phyloP scores from a whole-genome alignment of 768 basidiomycete genomes.

The Pilatotrama ljubarskyi region DNA sequence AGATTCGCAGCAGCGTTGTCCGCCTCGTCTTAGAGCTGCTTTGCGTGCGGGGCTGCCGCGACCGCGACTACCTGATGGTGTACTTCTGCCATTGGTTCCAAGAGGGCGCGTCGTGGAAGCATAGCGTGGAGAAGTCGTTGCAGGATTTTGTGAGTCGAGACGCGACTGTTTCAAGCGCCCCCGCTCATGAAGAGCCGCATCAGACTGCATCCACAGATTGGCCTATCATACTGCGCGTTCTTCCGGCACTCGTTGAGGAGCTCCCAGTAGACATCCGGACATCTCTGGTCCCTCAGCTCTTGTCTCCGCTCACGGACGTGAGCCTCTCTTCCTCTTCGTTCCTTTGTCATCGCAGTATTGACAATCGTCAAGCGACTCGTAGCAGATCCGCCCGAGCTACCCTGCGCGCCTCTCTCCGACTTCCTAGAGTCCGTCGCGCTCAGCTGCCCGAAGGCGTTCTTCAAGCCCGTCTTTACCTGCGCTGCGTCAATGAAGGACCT shows the following conservation, averaged over 20 bases:
- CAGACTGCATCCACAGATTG: conserved; percentile 45
- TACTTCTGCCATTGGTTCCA: conserved; percentile 41
- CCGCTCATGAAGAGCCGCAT: conserved; percentile 4
- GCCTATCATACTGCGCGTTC: conserved; percentile 40
- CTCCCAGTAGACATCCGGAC: conserved; percentile 51
- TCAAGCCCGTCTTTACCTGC: conserved; percentile 69
- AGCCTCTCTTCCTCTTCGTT: conserved; percentile 22
- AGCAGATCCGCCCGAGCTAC: conserved; percentile 51
- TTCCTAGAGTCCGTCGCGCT: conserved; percentile 54
- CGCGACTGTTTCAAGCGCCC: neutral
- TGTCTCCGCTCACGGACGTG: conserved; percentile 55
- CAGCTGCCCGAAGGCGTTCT: conserved; percentile 62
- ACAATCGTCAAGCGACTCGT: conserved; percentile 47
- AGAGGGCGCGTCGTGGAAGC: conserved; percentile 43
- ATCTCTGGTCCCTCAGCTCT: conserved; percentile 38
- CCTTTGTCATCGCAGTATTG: neutral
- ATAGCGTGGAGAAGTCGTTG: conserved; percentile 41
- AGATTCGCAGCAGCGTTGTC: conserved; percentile 42
- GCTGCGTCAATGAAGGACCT: conserved; percentile 64
- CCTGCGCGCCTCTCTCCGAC: conserved; percentile 46
- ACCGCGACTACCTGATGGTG: conserved; percentile 22
- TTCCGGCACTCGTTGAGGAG: conserved; percentile 44
- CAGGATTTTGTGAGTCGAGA: conserved; percentile 42
- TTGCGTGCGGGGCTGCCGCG: conserved; percentile 18
- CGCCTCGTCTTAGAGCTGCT: conserved; percentile 46